phyloP scores from a whole-genome alignment of 2,329 filamentous ascomycete species.

The Capronia americana region DNA sequence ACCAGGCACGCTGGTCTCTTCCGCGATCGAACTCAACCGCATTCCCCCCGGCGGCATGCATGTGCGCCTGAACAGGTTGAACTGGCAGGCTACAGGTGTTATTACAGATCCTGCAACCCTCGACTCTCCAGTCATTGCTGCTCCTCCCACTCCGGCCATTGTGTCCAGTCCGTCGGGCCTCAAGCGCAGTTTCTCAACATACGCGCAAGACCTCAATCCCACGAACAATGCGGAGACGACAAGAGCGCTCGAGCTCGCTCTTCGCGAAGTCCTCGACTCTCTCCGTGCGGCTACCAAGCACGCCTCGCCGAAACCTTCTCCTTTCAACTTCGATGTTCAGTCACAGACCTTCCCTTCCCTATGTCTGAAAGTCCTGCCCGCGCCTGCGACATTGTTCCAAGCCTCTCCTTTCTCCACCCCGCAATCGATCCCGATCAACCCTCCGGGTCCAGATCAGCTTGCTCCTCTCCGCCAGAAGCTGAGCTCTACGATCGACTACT shows the following conservation, averaged over 20 bases:
- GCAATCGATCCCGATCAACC: slow-evolving; percentile 80
- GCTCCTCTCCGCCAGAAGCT: slow-evolving; percentile 74
- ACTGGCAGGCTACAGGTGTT: slow-evolving; percentile 78
- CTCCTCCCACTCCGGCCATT: slow-evolving; percentile 41
- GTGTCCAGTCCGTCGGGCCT: slow-evolving; percentile 36
- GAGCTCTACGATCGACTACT: slow-evolving; percentile 69
- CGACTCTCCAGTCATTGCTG: slow-evolving; percentile 50
- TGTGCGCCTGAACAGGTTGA: slow-evolving; percentile 63
- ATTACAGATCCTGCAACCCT: slow-evolving; percentile 73
- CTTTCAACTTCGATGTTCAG: slow-evolving; percentile 82
- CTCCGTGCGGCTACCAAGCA: slow-evolving; percentile 73
- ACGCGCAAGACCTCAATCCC: slow-evolving; percentile 36
- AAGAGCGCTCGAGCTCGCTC: slow-evolving; percentile 80
- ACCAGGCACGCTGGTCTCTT: slow-evolving; percentile 17
- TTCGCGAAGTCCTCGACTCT: slow-evolving; percentile 81
- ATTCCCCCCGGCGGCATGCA: slow-evolving; percentile 37
- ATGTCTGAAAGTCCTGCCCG: slow-evolving; percentile 78
- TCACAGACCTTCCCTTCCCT: slow-evolving; percentile 85
- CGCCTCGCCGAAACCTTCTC: slow-evolving; percentile 50
- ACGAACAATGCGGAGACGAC: slow-evolving; percentile 66
- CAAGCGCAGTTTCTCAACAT: slow-evolving; percentile 38
- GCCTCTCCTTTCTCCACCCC: slow-evolving; percentile 77
- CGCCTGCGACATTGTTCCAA: slow-evolving; percentile 78
- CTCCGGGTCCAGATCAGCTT: slow-evolving; percentile 75
- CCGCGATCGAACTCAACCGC: slow-evolving; percentile 27